A percentile compares a stretch with the other conserved stretches of the same genome.
Conservation (phyloP, 2,329 filamentous ascomycete species). For the Fusarium irregulare region DNA sequence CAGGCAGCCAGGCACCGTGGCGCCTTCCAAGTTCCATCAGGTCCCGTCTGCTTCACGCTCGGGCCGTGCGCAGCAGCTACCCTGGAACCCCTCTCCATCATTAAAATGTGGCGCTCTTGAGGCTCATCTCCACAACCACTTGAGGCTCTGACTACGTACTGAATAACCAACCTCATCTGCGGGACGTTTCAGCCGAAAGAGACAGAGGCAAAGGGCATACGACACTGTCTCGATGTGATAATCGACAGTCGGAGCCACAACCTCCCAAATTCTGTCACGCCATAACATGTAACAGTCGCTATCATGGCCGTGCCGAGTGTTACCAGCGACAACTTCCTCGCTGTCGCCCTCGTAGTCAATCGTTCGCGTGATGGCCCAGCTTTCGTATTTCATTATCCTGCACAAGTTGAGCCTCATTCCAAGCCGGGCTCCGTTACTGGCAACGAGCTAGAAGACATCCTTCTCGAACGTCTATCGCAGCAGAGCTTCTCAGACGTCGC, state of each 20-base stretch:
- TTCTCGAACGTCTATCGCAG: slow-evolving; percentile 60
- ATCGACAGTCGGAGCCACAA: not conserved
- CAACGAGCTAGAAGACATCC: slow-evolving; percentile 62
- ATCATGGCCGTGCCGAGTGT: slow-evolving; percentile 60
- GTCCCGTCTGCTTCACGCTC: not conserved
- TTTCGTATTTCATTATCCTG: slow-evolving; percentile 90
- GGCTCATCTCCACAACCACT: slow-evolving; percentile 34
- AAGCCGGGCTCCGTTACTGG: slow-evolving; percentile 49
- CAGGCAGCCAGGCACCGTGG: not conserved
- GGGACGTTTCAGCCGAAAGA: not conserved
- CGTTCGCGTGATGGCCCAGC: slow-evolving; percentile 81
- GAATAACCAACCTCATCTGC: slow-evolving; percentile 18
- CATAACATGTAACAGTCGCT: slow-evolving; percentile 40
- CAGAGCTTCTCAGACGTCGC: slow-evolving; percentile 51
- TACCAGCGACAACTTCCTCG: slow-evolving; percentile 69
- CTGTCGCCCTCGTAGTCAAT: slow-evolving; percentile 78
- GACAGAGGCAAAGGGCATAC: not conserved
- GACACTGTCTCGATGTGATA: not conserved
- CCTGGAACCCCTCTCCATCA: not conserved
- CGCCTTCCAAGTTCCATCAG: not conserved
- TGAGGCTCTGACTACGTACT: slow-evolving; percentile 24
- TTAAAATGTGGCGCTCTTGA: slow-evolving; percentile 31
- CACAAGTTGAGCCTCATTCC: slow-evolving; percentile 58
- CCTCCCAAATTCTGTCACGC: not conserved
- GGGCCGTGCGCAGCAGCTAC: not conserved